Percentiles rank a stretch among this genome's conserved stretches.
These are phyloP conservation scores for Ceratocystis lukuohia DNA, from an alignment of 2,329 filamentous ascomycete genomes.

Conservation along the genomic window DNA sequence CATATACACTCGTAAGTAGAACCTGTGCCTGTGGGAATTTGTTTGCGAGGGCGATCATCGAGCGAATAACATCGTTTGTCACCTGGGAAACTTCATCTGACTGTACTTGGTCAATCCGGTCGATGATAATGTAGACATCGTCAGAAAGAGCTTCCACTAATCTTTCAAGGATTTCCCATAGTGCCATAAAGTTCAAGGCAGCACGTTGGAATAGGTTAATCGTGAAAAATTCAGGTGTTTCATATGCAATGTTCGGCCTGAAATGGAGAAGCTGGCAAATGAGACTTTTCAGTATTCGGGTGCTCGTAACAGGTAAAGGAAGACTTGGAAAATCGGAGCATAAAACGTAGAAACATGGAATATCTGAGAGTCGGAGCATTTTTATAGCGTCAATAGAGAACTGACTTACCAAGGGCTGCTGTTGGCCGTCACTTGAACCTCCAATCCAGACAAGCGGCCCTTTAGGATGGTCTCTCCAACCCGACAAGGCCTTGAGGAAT, in stretches of 20 bases:
- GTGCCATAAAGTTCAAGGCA: not conserved
- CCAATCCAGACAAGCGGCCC: constrained; percentile 18
- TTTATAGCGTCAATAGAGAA: constrained; percentile 16
- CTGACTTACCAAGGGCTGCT: constrained; percentile 15
- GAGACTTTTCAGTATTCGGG: constrained; percentile 14
- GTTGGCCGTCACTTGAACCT: not conserved
- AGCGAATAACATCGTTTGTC: constrained; percentile 10
- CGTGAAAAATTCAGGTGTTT: constrained; percentile 16
- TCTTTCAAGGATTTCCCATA: constrained; percentile 18
- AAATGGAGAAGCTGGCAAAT: constrained; percentile 16
- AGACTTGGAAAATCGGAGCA: constrained; percentile 9
- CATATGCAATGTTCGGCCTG: constrained; percentile 15
- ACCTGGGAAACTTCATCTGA: constrained; percentile 14
- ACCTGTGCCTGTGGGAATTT: constrained; percentile 6
- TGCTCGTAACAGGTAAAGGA: constrained; percentile 13
- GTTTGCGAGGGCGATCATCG: constrained; percentile 7
- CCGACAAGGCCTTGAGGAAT: constrained; percentile 10
- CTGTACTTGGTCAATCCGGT: constrained; percentile 16
- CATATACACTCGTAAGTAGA: constrained; percentile 18
- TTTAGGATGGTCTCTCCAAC: constrained; percentile 11
- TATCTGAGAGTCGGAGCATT: constrained; percentile 9
- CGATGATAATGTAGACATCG: constrained; percentile 19
- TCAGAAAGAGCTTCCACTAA: constrained; percentile 11
- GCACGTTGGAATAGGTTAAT: constrained; percentile 10
- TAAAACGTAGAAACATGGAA: constrained; percentile 16